Evolutionary conservation across 2,329 filamentous ascomycete genomes (phyloP).

Genomic region (Rhynchosporium agropyri): DNA sequence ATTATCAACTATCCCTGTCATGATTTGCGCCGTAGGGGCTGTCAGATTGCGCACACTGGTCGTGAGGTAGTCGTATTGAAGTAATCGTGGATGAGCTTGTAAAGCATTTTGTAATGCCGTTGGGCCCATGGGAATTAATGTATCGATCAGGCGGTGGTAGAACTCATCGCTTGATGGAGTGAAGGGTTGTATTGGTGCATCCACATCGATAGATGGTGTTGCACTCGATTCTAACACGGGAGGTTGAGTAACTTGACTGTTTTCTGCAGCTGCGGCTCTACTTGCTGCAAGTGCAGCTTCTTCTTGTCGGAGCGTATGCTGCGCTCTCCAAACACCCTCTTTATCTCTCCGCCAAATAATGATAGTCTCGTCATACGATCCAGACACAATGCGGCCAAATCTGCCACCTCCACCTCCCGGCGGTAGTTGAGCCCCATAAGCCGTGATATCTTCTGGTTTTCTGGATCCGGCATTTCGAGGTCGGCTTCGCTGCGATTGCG

Average conservation of each 20-base stretch:
- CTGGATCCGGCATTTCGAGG: slow-evolving; percentile 66
- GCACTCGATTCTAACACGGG: slow-evolving; percentile 3
- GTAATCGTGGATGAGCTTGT: slow-evolving; percentile 34
- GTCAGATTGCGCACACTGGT: slow-evolving; percentile 28
- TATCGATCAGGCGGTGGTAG: slow-evolving; percentile 56
- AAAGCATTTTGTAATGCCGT: slow-evolving; percentile 44
- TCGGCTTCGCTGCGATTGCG: slow-evolving; percentile 42
- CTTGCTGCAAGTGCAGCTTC: slow-evolving; percentile 61
- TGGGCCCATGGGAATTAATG: slow-evolving; percentile 54
- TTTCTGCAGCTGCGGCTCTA: slow-evolving; percentile 18
- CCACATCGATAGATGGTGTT: slow-evolving; percentile 9
- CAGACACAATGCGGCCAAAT: slow-evolving; percentile 94
- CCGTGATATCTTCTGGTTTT: slow-evolving; percentile 73
- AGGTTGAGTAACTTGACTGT: slow-evolving; percentile 9
- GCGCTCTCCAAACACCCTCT: slow-evolving; percentile 81
- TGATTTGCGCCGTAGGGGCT: slow-evolving; percentile 22
- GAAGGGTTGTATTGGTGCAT: slow-evolving; percentile 32
- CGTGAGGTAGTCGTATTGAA: slow-evolving; percentile 28
- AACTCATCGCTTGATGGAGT: slow-evolving; percentile 44
- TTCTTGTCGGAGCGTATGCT: slow-evolving; percentile 75
- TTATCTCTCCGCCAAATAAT: slow-evolving; percentile 91
- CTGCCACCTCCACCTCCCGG: slow-evolving; percentile 87
- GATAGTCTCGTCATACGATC: slow-evolving; percentile 93
- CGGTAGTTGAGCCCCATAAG: slow-evolving; percentile 82
- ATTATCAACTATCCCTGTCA: slow-evolving; percentile 28